phyloP scores from a whole-genome alignment of 495 filamentous ascomycete genomes.

The Aspergillus bertholletiae region DNA sequence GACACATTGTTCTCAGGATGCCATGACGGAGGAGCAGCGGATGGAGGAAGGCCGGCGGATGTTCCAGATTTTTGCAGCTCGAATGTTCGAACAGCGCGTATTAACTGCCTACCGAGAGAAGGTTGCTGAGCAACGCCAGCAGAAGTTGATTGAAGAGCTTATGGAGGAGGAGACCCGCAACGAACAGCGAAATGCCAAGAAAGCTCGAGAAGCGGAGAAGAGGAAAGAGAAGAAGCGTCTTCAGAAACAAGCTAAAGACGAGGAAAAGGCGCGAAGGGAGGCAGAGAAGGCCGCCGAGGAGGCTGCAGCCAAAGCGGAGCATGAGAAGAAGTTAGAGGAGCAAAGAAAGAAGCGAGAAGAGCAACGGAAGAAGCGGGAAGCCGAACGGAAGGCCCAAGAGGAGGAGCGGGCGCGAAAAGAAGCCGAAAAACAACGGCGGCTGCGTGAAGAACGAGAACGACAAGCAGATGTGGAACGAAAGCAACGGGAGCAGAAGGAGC shows the following conservation, averaged over 20 bases:
- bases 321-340: constrained; percentile 79
- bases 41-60: constrained; percentile 98
- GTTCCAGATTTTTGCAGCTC: constrained; percentile 99
- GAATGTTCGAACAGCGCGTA: constrained; percentile 98
- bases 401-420: constrained; percentile 81
- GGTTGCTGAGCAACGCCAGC: constrained; percentile 85
- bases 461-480: constrained; percentile 73
- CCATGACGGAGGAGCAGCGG: constrained; percentile 95
- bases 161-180: constrained; percentile 75
- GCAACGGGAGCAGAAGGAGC: constrained; percentile 67
- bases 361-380: constrained; percentile 85
- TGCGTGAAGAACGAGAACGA: constrained; percentile 79
- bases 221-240: constrained; percentile 84
- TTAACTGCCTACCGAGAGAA: constrained; percentile 97
- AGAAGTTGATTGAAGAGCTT: constrained; percentile 87
- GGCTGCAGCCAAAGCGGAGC: constrained; percentile 66
- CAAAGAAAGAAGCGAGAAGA: constrained; percentile 77
- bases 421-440: constrained; percentile 69
- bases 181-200: constrained; percentile 82
- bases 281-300: constrained; percentile 92
- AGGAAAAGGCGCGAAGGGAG: constrained; percentile 81
- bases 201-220: constrained; percentile 87
- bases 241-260: constrained; percentile 82
- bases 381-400: constrained; percentile 85
- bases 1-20: constrained; percentile 59